Base-by-base conservation (phyloP, 2,329 filamentous ascomycete genomes). In the Apiospora arundinis region DNA sequence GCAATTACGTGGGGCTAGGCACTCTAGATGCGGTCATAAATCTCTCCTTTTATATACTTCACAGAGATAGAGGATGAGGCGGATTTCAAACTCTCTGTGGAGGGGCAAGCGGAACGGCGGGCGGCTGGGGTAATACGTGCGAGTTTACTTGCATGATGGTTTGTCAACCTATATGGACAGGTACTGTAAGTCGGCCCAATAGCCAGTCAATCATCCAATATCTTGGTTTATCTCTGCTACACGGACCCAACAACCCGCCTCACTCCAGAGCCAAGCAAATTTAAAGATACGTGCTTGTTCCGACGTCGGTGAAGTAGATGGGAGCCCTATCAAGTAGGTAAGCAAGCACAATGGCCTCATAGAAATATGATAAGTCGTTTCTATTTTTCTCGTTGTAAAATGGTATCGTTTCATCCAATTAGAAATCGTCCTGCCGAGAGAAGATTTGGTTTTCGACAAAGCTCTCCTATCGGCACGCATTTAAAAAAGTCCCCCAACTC, bases 401-500 rank as follows among this genome's bases (percentile, higher is more conserved):
- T 63, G 56, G 56, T 7, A 63, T 63, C n/a, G 23, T 63, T 21
- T 11, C 32, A n/a, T 63, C 56, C 56, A 63, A 63, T 63, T n/a
- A 63, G 18, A 40, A 40, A 40, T 18, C 32, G 21, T 9, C 18
- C 2, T 37, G 28, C 52, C 42, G 4, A 28, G 28, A 37, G 6
- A 37, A 40, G 8, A 40, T 12, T 63, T 23, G 7, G 9, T n/a
- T 40, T 40, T 40, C 32, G 32, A n/a, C 56, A 40, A 63, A 63
- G 56, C 32, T 63, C 49, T 48, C 25, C n/a, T 40, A 14, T 21
- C 56, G 12, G n/a, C 42, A 16, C 2, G 42, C 42, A 16, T 16
- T 18, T 18, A 16, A 73, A 74, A 67, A 63, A 52, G 70, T 5
- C 32, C 71, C 73, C 60, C 70, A 74, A 75, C 74, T 74, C 74